Conservation (phyloP, 768 basidiomycete genomes). For the Kwoniella botswanensis region DNA sequence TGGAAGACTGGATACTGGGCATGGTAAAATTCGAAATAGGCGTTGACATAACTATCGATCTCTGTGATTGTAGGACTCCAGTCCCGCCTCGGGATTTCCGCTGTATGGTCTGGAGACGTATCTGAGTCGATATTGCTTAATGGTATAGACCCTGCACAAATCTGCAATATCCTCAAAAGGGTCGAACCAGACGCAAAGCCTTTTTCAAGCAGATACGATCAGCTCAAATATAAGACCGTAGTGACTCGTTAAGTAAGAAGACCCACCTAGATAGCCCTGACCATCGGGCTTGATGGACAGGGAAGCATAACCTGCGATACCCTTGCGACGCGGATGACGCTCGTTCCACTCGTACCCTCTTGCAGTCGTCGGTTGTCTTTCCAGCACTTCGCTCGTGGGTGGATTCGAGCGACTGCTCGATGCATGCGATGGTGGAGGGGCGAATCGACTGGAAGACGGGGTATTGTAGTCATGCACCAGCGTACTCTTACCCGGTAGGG, state of each 20-base stretch:
- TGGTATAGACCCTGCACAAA: slow-evolving; percentile 23
- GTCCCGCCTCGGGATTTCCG: neutral
- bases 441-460: neutral
- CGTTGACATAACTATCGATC: slow-evolving; percentile 9
- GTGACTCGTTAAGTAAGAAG: neutral
- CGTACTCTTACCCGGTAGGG: neutral
- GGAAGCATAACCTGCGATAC: slow-evolving; percentile 27
- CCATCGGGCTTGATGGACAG: slow-evolving; percentile 31
- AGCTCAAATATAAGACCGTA: too few species aligned
- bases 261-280: slow-evolving; percentile 31
- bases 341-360: slow-evolving; percentile 31
- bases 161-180: slow-evolving; percentile 26
- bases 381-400: slow-evolving; percentile 11
- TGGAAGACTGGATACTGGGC: slow-evolving; percentile 30
- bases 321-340: neutral
- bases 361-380: slow-evolving; percentile 24
- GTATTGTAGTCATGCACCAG: neutral
- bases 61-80: slow-evolving; percentile 13
- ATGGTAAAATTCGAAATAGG: slow-evolving; percentile 29
- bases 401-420: neutral
- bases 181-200: slow-evolving; percentile 34
- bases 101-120: neutral
- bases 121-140: slow-evolving; percentile 5
- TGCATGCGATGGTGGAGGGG: neutral
- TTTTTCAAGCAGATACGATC: neutral